Evolutionary conservation across 2,329 filamentous ascomycete species (phyloP), one percentile per base, ranked within the genome.

Genomic region (Cadophora sp.): DNA sequence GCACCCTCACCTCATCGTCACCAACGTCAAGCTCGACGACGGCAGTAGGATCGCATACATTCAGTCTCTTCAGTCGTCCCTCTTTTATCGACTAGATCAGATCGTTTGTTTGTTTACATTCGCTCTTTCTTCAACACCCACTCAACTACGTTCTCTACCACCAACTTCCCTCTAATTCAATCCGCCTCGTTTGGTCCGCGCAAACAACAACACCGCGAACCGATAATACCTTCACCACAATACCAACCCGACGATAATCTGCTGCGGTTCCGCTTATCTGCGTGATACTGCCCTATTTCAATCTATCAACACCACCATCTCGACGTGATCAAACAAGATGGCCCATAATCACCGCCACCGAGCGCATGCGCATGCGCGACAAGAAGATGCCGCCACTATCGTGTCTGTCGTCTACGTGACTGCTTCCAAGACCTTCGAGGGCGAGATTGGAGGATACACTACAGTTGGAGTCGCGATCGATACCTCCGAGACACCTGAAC

Each of bases 361-460:
- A 24, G 45, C 24, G 18, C 63, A 65, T 20, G 47, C 45, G 47
- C 56, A 65, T 20, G 47, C 45, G 47, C 56, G 56, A 16, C 58
- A 65, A 45, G 33, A 55, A 27, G 48, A 63, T 14, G 16, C 59
- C 36, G 62, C 72, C 20, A 81, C 79, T 2, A 72, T 81, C 59
- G 75, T 81, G 13, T 78, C 78, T 0, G 76, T 84, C 48, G 80
- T 87, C 50, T 84, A 86, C 74, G 80, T 85, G 55, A 87, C 85
- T 0, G 79, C 83, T 36, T 72, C 80, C 24, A 79, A 82, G 63
- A 87, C 85, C 47, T 88, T 86, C 70, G 77, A 79, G 18, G 85
- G 83, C 30, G 78, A 79, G 1, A 78, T 85, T 67, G 83, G 78
- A 64, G 83, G 82, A 67, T 84, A 82, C 72, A 78, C 78, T 16